phyloP scores from a whole-genome alignment of 148 eudicot genomes.

The Agrostemma githago region DNA sequence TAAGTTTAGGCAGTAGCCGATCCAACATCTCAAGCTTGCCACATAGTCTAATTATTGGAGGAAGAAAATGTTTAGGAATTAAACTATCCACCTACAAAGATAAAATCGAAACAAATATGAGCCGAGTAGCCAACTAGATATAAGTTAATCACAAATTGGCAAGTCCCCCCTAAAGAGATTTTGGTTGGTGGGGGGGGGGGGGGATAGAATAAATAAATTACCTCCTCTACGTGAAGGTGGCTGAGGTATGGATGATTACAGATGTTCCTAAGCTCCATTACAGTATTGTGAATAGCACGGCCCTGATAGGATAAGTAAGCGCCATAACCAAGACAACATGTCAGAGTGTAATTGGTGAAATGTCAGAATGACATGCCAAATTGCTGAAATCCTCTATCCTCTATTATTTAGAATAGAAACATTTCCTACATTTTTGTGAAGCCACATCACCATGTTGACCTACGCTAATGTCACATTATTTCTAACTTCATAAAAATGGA shows the following conservation, averaged over 20 bases:
- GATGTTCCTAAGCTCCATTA: constrained; percentile 97
- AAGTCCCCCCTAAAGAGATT: constrained; percentile 14
- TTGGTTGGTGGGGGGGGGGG: not conserved
- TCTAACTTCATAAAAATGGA: no score
- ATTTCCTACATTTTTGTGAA: no score
- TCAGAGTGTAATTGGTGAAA: not conserved
- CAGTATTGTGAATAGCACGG: constrained; percentile 92
- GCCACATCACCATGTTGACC: no score
- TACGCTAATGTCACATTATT: no score
- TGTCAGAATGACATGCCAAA: not conserved
- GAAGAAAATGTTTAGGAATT: constrained; percentile 84
- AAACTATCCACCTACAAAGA: constrained; percentile 62
- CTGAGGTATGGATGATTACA: constrained; percentile 99
- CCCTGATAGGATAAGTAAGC: constrained; percentile 42
- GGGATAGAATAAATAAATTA: constrained; percentile 19
- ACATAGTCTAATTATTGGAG: constrained; percentile 78
- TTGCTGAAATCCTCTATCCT: not conserved
- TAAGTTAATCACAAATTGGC: not conserved
- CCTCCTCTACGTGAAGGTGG: constrained; percentile 90
- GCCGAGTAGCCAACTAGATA: not conserved
- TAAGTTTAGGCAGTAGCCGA: constrained; percentile 86
- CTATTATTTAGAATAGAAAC: no score
- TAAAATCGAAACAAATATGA: constrained; percentile 14
- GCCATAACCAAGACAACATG: not conserved
- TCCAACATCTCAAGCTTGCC: constrained; percentile 99